Base-by-base conservation (phyloP, 305 asterid species). In the Nicotiana rustica region DNA sequence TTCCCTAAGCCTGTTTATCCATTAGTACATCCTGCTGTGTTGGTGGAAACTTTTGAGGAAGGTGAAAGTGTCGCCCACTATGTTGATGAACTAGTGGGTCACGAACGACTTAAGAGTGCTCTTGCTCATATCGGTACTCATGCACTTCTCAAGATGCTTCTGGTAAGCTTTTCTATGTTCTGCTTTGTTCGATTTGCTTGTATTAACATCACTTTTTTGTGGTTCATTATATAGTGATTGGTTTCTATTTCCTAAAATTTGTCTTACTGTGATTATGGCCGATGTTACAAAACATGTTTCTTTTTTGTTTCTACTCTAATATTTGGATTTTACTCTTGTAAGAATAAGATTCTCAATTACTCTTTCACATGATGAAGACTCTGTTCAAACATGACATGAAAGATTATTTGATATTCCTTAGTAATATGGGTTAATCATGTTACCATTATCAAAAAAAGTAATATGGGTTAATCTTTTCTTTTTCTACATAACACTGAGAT, bases 1-100 rank as follows among this genome's bases (percentile, higher is more conserved):
- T 96, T 96, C 87, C 99, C 99, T 0, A 95, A 93, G 89, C 99
- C 98, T 44, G 93, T 94, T 14, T 93, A 94, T 88, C 99, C 99
- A 14, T 87, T 96, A 33, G 98, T 96, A 15, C 98, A 96, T 89
- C 99, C 99, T 18, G 93, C 98, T 68, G 99, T 96, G 78, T 84
- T 96, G 92, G 99, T 96, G 84, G 99, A 96, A 90, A 90, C 97
- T 52, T 96, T 94, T 88, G 99, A 96, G 90, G 95, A 89, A 5
- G 99, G 99, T 18, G 98, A 96, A 88, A 84, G 97, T 87, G 98
- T 96, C 62, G 85, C 99, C 14, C 90, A 69, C 77, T 96, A 93
- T 91, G 93, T 96, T 81, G 97, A 96, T 78, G 97, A 87, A 67
- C 89, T 79, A 14, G 87, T 85, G 85, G 99, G 98, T 79, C 90